phyloP scores from a whole-genome alignment of 768 basidiomycete species.

The Boletellus sp. region DNA sequence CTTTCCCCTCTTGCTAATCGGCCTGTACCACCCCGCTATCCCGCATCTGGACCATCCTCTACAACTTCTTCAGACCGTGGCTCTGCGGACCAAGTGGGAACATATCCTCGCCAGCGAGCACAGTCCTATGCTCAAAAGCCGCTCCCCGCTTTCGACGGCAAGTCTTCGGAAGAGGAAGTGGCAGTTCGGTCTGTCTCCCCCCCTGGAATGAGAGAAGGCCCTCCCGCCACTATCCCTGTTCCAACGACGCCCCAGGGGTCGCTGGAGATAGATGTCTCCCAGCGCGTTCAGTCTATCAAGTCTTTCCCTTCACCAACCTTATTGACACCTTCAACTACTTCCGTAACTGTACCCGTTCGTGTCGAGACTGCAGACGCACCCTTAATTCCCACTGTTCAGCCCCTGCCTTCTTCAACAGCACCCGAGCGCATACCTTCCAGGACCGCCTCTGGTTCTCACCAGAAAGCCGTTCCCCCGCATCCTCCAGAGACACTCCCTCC shows the following conservation, averaged over 20 bases:
- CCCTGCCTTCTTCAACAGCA: neutral
- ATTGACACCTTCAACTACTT: slow-evolving; percentile 2
- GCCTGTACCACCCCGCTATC: slow-evolving; percentile 60
- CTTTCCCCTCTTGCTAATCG: slow-evolving; percentile 52
- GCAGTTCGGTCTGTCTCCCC: slow-evolving; percentile 2
- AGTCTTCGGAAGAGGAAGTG: slow-evolving; percentile 9
- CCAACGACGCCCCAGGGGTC: slow-evolving; percentile 4
- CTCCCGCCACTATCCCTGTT: neutral
- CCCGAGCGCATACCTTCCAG: slow-evolving; percentile 18
- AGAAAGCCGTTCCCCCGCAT: slow-evolving; percentile 11
- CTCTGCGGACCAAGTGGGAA: slow-evolving; percentile 16
- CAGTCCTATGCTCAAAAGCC: slow-evolving; percentile 26
- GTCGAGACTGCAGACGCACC: neutral
- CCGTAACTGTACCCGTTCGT: neutral
- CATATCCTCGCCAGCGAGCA: slow-evolving; percentile 24
- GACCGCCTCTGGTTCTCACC: slow-evolving; percentile 2
- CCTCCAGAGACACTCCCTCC: slow-evolving; percentile 16
- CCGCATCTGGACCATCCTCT: slow-evolving; percentile 42
- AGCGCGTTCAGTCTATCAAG: slow-evolving; percentile 1
- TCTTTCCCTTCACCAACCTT: slow-evolving; percentile 3
- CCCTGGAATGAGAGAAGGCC: slow-evolving; percentile 3
- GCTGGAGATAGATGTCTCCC: slow-evolving; percentile 5
- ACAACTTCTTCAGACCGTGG: slow-evolving; percentile 37
- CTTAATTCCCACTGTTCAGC: neutral
- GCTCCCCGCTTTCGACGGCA: slow-evolving; percentile 16